Evolutionary conservation across 2,329 filamentous ascomycete species (phyloP), one percentile per base, ranked within the genome.

Genomic region (Apiospora hydei): DNA sequence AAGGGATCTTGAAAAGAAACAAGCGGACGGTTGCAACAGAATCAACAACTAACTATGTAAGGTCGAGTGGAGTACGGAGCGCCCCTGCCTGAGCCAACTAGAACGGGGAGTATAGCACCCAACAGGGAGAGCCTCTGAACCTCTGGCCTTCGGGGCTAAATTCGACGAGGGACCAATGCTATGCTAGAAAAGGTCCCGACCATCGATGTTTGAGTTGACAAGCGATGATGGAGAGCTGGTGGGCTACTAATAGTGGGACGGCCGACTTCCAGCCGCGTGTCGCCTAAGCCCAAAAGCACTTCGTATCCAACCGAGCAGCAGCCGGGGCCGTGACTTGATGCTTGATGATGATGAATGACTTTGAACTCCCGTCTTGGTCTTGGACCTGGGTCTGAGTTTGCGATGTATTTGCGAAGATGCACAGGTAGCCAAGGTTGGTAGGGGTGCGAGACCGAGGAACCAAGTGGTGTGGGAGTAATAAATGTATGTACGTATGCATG

Each of bases 171-270:
- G 30, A 61, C 53, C 53, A 64, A 64, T 64, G 34, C 34, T 64
- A 41, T 64, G 57, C 57, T 64, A 64, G 67, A 49, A n/a, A 46
- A 69, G 47, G 44, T 69, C 67, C 67, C 67, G 67, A 49, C 67
- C 67, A 49, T 69, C 67, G 47, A 49, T 38, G 67, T 69, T 69
- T 69, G 67, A 69, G 67, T 47, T 69, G 67, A 49, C 67, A 69
- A 69, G 67, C 47, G 67, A 69, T 38, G 67, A 49, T 69, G 67
- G 67, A 69, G 67, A 49, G 47, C 44, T 47, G 44, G 44, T 46
- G 67, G 47, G 67, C 67, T 69, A 69, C 44, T 49, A 69, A 69
- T 69, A 69, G 67, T 49, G 67, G 67, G 67, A 69, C 67, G 67
- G 44, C 67, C 67, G 67, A 69, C 67, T 69, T 49, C 26, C 44